Evolutionary conservation across 2,329 filamentous ascomycete species (phyloP), one percentile per base, ranked within the genome.

Genomic region (Curvularia sp.): DNA sequence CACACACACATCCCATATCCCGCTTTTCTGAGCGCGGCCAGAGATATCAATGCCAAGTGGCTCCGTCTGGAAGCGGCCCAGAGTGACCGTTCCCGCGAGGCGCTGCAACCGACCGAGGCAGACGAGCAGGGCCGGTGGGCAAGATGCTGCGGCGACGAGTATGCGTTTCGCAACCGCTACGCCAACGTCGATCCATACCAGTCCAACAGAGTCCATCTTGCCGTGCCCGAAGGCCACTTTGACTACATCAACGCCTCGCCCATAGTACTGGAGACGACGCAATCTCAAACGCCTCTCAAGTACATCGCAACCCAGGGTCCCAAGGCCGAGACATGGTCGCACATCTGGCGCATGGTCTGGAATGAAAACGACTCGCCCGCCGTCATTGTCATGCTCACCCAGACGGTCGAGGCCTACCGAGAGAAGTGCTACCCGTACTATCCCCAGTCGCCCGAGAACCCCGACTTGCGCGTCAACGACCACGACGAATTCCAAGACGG

Each of bases 241-340:
- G 75, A 86, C 65, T 83, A 86, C 70, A 84, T 84, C 76, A 84
- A 84, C 62, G 82, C 82, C 24, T 80, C 77, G 26, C 81, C 81
- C 1, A 82, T 84, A 26, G 62, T 72, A 57, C 64, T 81, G 69
- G 70, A 77, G 67, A 70, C 78, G 57, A 72, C 80, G 65, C 65
- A 71, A 67, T 67, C 81, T 1, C 71, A 75, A 35, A 75, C 74
- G 39, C 70, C 77, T 49, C 77, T 79, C 56, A 84, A 85, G 54
- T 98, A 96, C 77, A 97, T 99, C 67, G 95, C 93, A 52, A 97
- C 96, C 76, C 92, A 96, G 80, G 95, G 95, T 0, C 95, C 95
- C 5, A 97, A 93, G 71, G 78, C 83, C 59, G 85, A 86, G 26
- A 91, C 90, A 15, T 84, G 89, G 55, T 86, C 88, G 65, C 92